A percentile compares a stretch with the other conserved stretches of the same genome.
phyloP scores from a whole-genome alignment of 2,329 filamentous ascomycete genomes.

The Botryotinia calthae region DNA sequence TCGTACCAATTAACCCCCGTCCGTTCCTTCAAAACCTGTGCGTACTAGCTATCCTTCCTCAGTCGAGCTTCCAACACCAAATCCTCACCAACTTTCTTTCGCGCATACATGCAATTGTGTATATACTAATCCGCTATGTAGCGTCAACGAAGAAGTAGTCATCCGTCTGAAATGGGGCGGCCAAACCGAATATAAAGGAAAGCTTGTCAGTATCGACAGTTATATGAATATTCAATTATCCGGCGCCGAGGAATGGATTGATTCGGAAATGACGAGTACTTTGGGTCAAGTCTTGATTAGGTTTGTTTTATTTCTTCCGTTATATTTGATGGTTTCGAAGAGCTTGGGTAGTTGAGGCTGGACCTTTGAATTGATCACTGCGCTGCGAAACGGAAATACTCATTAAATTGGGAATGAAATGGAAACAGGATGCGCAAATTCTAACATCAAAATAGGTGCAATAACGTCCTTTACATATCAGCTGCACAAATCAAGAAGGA shows the following conservation, averaged over 20 bases:
- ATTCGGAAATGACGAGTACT: conserved; percentile 78
- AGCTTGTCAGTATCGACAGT: conserved; percentile 87
- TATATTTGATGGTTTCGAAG: too few relatives aligned
- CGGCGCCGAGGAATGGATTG: conserved; percentile 87
- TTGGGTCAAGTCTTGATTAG: conserved; percentile 91
- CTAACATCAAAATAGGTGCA: conserved; percentile 59
- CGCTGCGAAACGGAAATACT: not conserved
- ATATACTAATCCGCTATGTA: conserved; percentile 39
- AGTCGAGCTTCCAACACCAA: conserved; percentile 1
- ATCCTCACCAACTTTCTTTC: not conserved
- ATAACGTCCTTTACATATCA: conserved; percentile 95
- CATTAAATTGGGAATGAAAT: conserved; percentile 3
- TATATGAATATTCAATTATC: conserved; percentile 99
- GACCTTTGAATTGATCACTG: not conserved
- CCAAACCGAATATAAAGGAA: conserved; percentile 94
- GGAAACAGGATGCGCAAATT: not conserved
- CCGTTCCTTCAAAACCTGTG: conserved; percentile 93
- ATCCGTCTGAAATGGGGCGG: conserved; percentile 92
- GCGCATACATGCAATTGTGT: not conserved
- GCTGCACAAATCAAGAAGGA: conserved; percentile 51
- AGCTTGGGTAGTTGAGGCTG: not conserved
- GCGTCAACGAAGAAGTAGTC: conserved; percentile 84
- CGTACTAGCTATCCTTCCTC: conserved; percentile 39
- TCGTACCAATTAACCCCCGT: conserved; percentile 93
- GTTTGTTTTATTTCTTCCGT: conserved; percentile 46